A percentile compares a stretch with the other conserved stretches of the same genome.
phyloP scores from a whole-genome alignment of 352 stramenopile species.

The Phytophthora palmivora region DNA sequence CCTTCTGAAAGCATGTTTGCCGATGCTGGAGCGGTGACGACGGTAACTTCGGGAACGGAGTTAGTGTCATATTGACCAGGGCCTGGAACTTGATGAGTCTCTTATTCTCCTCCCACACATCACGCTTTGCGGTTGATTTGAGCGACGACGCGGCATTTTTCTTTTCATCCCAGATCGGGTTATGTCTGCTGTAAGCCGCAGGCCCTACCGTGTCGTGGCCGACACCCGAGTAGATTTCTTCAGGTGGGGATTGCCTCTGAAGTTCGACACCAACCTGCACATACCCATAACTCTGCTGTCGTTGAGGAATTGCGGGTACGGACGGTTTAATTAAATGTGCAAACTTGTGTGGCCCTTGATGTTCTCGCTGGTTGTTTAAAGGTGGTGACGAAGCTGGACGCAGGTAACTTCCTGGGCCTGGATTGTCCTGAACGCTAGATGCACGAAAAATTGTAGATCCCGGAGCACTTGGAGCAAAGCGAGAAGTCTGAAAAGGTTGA shows the following conservation, averaged over 20 bases:
- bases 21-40: constrained; percentile 4
- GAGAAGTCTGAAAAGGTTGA: constrained; percentile 51
- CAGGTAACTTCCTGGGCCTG: constrained; percentile 64
- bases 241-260: constrained; percentile 48
- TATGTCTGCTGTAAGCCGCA: constrained; percentile 66
- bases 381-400: constrained; percentile 29
- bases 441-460: constrained; percentile 72
- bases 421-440: constrained; percentile 80
- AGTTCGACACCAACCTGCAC: constrained; percentile 54
- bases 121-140: constrained; percentile 73
- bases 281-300: constrained; percentile 82
- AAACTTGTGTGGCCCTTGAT: constrained; percentile 43
- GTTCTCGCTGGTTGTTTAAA: constrained; percentile 35
- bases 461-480: constrained; percentile 74
- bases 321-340: constrained; percentile 61
- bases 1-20: constrained; percentile 14
- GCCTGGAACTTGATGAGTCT: constrained; percentile 55
- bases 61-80: constrained; percentile 66
- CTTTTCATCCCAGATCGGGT: constrained; percentile 64
- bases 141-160: constrained; percentile 74
- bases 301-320: constrained; percentile 72
- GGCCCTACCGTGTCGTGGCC: constrained; percentile 78
- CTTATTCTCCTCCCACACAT: constrained; percentile 77
- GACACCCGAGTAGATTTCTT: constrained; percentile 69
- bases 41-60: constrained; percentile 4